A percentile compares a stretch with the other conserved stretches of the same genome.
Evolutionary conservation across 2,329 filamentous ascomycete genomes (phyloP).

Genomic region (Beauveria rudraprayagi): DNA sequence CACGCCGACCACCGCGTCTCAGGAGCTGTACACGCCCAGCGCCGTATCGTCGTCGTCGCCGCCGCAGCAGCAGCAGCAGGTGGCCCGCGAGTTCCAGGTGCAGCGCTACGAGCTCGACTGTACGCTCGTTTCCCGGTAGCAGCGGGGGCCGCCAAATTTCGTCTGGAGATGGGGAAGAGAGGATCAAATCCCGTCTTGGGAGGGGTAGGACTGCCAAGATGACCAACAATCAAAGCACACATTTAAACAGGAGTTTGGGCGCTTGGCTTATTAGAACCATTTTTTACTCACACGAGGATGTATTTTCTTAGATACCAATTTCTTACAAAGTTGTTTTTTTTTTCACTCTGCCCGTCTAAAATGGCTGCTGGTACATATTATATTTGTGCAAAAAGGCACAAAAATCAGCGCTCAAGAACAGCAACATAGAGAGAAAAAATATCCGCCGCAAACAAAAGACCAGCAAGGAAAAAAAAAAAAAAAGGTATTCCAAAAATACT

Average conservation of each 20-base stretch:
- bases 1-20: neutral
- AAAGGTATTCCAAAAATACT: neutral
- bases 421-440: neutral
- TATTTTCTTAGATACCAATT: neutral
- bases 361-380: neutral
- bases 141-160: no score
- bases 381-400: neutral
- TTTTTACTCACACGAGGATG: neutral
- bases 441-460: neutral
- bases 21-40: conserved; percentile 7
- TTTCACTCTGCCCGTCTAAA: neutral
- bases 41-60: neutral
- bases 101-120: conserved; percentile 13
- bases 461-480: no score
- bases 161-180: neutral
- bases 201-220: no score
- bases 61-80: neutral
- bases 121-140: neutral
- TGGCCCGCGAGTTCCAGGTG: neutral
- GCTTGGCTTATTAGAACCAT: neutral
- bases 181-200: no score
- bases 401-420: neutral
- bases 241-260: neutral
- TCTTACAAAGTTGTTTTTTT: conserved; percentile 4
- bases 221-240: neutral